These are phyloP conservation scores for Chlamydomonas urium DNA, from an alignment of 139 green algal genomes.

Conservation along the genomic window DNA sequence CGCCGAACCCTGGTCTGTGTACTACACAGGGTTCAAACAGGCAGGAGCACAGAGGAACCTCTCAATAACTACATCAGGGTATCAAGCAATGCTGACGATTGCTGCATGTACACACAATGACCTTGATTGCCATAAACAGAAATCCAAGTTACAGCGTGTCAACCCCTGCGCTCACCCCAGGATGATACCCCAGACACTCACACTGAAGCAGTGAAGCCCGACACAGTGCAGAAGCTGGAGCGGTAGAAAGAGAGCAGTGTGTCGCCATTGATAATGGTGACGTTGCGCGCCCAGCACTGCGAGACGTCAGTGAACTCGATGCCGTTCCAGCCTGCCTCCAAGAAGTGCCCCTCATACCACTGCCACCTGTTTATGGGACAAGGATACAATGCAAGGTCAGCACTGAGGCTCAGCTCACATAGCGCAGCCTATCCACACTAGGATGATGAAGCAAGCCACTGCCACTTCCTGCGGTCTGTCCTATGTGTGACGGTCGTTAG, in stretches of 20 bases:
- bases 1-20: background rate
- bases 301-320: constrained; percentile 14
- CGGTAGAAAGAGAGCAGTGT: constrained; percentile 6
- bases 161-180: background rate
- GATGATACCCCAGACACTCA: background rate
- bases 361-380: constrained; percentile 11
- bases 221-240: constrained; percentile 14
- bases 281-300: constrained; percentile 18
- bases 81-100: background rate
- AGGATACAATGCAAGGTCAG: background rate
- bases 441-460: background rate
- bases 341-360: constrained; percentile 10
- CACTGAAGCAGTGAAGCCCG: background rate
- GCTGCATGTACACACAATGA: background rate
- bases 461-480: background rate
- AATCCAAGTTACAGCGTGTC: background rate
- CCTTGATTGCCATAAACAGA: background rate
- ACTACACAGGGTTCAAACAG: background rate
- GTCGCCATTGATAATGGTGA: constrained; percentile 14
- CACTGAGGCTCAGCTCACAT: background rate
- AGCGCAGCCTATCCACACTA: background rate
- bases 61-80: background rate
- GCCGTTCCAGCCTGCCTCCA: constrained; percentile 18
- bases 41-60: background rate
- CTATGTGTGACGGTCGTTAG: background rate